Evolutionary conservation across 2,329 filamentous ascomycete species (phyloP).

Genomic region (Cladosporium sp.): DNA sequence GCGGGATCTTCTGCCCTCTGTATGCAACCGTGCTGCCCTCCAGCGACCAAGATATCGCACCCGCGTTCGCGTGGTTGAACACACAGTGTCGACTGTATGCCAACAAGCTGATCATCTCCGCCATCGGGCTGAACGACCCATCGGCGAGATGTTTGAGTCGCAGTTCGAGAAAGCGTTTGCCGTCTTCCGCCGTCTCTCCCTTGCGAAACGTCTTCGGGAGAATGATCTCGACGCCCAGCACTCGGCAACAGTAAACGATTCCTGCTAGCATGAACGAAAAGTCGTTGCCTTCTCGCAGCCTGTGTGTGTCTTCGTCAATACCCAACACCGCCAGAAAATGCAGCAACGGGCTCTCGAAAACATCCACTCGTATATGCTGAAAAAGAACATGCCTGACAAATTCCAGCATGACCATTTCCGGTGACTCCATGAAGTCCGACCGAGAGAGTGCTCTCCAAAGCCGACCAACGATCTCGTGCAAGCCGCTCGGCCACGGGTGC

Average conservation of each 20-base stretch:
- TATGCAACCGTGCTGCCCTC: not conserved
- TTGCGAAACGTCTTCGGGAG: slow-evolving; percentile 16
- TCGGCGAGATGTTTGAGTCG: slow-evolving; percentile 20
- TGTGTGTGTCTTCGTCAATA: not conserved
- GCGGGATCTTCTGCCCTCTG: slow-evolving; percentile 7
- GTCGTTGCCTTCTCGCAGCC: not conserved
- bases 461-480: not conserved
- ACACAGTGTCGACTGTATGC: slow-evolving; percentile 21
- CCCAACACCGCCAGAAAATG: not conserved
- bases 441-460: not conserved
- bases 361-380: not conserved
- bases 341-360: not conserved
- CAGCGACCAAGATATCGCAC: slow-evolving; percentile 17
- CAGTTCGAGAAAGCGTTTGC: slow-evolving; percentile 16
- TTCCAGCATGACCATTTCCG: not conserved
- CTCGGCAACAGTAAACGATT: not conserved
- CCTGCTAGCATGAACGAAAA: not conserved
- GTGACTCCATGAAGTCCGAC: too few relatives aligned
- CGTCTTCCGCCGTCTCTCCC: slow-evolving; percentile 16
- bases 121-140: slow-evolving; percentile 21
- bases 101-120: slow-evolving; percentile 22
- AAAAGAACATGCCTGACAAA: not conserved
- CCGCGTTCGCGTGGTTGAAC: slow-evolving; percentile 18
- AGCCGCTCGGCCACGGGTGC: not conserved
- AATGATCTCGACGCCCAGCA: slow-evolving; percentile 16